Percentiles rank a stretch among this genome's conserved stretches.
phyloP scores from a whole-genome alignment of 345 rosid genomes.

The Citrus reticulata region DNA sequence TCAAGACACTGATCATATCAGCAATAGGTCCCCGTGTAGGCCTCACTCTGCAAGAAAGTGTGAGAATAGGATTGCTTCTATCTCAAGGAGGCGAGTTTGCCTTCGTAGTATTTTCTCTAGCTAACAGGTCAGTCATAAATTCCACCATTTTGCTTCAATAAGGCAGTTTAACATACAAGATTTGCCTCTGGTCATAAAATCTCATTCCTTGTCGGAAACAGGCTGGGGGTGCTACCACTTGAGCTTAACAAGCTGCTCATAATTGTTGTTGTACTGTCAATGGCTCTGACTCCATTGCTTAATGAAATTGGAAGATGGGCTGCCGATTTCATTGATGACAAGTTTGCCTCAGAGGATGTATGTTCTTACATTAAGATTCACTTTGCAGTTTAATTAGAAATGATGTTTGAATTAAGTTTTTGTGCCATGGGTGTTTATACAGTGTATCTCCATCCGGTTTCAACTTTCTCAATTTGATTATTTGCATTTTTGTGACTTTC shows the following conservation, averaged over 20 bases:
- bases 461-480: not conserved
- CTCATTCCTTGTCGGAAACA: conserved; percentile 24
- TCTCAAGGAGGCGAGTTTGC: conserved; percentile 99
- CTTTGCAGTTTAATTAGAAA: conserved; percentile 2
- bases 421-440: not conserved
- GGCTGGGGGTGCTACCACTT: conserved; percentile 96
- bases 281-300: conserved; percentile 94
- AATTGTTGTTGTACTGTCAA: conserved; percentile 90
- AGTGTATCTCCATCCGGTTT: not conserved
- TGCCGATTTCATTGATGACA: conserved; percentile 66
- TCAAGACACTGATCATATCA: conserved; percentile 86
- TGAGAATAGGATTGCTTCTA: conserved; percentile 84
- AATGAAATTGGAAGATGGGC: conserved; percentile 84
- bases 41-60: conserved; percentile 81
- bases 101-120: conserved; percentile 90
- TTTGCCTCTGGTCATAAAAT: conserved; percentile 16
- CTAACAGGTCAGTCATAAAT: conserved; percentile 60
- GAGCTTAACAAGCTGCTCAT: conserved; percentile 97
- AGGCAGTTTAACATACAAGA: not conserved
- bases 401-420: conserved; percentile 1
- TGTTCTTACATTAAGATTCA: conserved; percentile 7
- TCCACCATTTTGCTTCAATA: conserved; percentile 14
- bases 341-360: conserved; percentile 48
- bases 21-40: conserved; percentile 96
- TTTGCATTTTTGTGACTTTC: not conserved